A percentile compares a stretch with the other conserved stretches of the same genome.
Conservation (phyloP, 2,329 filamentous ascomycete genomes). For the Paraconiothyrium brasiliense region DNA sequence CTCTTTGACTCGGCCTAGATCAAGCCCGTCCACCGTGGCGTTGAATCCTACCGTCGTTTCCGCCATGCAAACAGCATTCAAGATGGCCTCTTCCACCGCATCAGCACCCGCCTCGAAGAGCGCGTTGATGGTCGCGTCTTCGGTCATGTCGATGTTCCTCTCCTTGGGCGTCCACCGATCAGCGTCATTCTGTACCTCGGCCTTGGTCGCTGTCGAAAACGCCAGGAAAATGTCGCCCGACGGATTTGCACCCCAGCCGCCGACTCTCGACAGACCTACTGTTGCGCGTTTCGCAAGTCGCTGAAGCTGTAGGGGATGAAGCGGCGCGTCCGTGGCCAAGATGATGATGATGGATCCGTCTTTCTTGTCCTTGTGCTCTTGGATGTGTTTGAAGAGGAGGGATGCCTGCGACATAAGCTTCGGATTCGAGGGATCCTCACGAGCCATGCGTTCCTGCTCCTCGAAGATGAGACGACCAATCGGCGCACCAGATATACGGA, state of each 20-base stretch:
- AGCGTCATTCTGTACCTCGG: slow-evolving; percentile 55
- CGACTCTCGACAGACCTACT: slow-evolving; percentile 68
- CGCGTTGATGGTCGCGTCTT: slow-evolving; percentile 68
- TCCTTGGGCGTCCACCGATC: slow-evolving; percentile 52
- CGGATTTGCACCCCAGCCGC: slow-evolving; percentile 68
- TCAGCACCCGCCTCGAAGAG: slow-evolving; percentile 71
- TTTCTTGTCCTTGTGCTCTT: slow-evolving; percentile 58
- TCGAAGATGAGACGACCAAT: slow-evolving; percentile 66
- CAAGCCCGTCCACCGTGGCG: slow-evolving; percentile 52
- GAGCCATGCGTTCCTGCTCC: slow-evolving; percentile 53
- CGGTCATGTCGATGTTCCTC: slow-evolving; percentile 60
- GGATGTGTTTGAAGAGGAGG: slow-evolving; percentile 38
- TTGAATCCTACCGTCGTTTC: slow-evolving; percentile 66
- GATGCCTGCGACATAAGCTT: slow-evolving; percentile 38
- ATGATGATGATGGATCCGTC: slow-evolving; percentile 72
- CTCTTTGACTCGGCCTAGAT: slow-evolving; percentile 47
- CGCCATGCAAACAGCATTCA: slow-evolving; percentile 70
- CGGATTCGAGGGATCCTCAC: slow-evolving; percentile 38
- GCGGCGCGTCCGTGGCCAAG: slow-evolving; percentile 68
- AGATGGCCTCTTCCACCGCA: slow-evolving; percentile 71
- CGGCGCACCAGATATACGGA: slow-evolving; percentile 69
- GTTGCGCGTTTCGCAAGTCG: slow-evolving; percentile 69
- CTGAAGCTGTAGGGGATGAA: slow-evolving; percentile 66
- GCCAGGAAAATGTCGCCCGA: slow-evolving; percentile 75
- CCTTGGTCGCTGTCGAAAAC: slow-evolving; percentile 68